Conservation (phyloP, 2,329 filamentous ascomycete genomes). For the Cladosporium sp. region DNA sequence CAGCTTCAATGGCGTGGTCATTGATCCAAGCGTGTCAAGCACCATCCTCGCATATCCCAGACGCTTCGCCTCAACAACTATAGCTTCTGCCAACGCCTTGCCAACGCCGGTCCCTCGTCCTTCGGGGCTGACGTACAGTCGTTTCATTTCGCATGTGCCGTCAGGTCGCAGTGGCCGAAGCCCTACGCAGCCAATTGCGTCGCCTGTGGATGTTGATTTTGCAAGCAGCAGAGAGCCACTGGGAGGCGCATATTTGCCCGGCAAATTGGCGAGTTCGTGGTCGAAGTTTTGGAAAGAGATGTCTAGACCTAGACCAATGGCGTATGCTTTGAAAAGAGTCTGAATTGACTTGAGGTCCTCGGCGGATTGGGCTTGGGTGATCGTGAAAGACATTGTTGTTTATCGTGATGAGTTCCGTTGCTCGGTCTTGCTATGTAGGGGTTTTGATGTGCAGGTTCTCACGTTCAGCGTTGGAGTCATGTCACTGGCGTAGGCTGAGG, state of each 20-base stretch:
- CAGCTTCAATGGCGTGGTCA: slow-evolving; percentile 53
- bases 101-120: slow-evolving; percentile 55
- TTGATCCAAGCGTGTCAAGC: slow-evolving; percentile 58
- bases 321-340: slow-evolving; percentile 44
- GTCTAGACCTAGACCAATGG: slow-evolving; percentile 52
- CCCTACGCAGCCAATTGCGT: slow-evolving; percentile 54
- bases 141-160: slow-evolving; percentile 55
- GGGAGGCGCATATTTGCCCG: slow-evolving; percentile 55
- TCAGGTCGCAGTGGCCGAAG: slow-evolving; percentile 44
- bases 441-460: neutral
- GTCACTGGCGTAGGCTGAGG: too few relatives aligned
- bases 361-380: slow-evolving; percentile 44
- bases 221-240: slow-evolving; percentile 56
- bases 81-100: slow-evolving; percentile 48
- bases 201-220: slow-evolving; percentile 27
- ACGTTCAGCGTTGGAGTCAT: neutral
- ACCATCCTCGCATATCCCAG: slow-evolving; percentile 56
- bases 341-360: slow-evolving; percentile 44
- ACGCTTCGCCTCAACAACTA: slow-evolving; percentile 49
- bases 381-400: slow-evolving; percentile 28
- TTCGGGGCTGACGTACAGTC: slow-evolving; percentile 54
- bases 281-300: slow-evolving; percentile 60
- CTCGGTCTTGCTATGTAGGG: neutral
- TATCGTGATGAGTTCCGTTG: neutral
- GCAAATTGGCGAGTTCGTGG: slow-evolving; percentile 54